phyloP scores from a whole-genome alignment of 129 eudicot species.

The Lonicera japonica region DNA sequence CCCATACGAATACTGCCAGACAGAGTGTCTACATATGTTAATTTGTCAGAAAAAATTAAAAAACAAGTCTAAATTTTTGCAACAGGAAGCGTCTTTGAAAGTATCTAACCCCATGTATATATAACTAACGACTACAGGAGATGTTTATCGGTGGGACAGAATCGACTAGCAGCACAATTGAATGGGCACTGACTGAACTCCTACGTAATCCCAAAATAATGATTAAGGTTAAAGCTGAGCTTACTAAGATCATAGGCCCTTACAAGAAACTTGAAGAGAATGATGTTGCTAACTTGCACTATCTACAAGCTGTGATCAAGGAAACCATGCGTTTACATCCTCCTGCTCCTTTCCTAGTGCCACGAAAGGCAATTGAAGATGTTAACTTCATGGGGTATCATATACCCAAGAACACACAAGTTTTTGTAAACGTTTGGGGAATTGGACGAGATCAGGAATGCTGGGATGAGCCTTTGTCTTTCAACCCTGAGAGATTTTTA shows the following conservation, averaged over 20 bases:
- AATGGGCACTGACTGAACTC: background rate
- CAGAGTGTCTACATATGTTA: no score
- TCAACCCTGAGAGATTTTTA: no score
- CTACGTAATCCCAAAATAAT: background rate
- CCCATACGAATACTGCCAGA: no score
- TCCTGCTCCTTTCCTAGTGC: conserved; percentile 6
- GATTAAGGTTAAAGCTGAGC: background rate
- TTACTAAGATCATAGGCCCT: background rate
- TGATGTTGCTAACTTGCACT: background rate
- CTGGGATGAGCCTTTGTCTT: no score
- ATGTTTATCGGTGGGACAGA: background rate
- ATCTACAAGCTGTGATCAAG: background rate
- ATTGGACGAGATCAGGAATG: conserved; percentile 4
- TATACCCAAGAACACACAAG: background rate
- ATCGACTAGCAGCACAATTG: background rate
- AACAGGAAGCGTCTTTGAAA: no score
- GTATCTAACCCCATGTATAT: no score
- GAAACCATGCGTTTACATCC: conserved; percentile 6
- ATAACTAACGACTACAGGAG: no score
- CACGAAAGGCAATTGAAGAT: background rate
- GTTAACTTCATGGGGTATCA: no score
- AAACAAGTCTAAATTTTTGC: no score
- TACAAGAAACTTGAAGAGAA: background rate
- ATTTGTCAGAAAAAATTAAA: no score
- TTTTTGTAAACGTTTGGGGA: conserved; percentile 9